Evolutionary conservation across 768 basidiomycete genomes (phyloP).

Genomic region (Tylopilus balloui): DNA sequence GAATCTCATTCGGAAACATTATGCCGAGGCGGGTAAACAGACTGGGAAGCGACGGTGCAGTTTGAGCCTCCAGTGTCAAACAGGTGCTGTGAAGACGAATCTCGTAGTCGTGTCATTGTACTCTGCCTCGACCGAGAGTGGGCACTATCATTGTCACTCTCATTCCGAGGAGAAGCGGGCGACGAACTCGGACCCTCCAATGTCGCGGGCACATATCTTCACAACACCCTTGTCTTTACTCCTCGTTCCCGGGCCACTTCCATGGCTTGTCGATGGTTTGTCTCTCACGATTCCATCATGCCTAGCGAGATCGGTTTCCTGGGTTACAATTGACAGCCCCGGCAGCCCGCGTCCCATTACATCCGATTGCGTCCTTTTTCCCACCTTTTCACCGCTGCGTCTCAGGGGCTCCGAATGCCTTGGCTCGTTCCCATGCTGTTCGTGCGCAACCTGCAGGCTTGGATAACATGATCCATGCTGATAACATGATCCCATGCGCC

Average conservation of each 20-base stretch:
- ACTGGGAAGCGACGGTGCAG: not conserved
- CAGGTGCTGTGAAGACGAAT: not conserved
- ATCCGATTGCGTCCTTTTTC: not conserved
- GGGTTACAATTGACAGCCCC: not conserved
- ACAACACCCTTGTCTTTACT: too few species aligned
- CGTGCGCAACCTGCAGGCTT: too few species aligned
- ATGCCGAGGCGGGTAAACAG: not conserved
- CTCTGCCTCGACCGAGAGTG: not conserved
- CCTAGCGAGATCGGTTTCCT: not conserved
- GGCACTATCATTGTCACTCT: not conserved
- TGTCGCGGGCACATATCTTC: not conserved
- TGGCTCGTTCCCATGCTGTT: too few species aligned
- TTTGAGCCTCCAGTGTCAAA: not conserved
- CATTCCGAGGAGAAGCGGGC: not conserved
- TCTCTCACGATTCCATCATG: too few species aligned
- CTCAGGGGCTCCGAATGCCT: too few species aligned
- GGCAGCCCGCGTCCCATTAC: too few species aligned
- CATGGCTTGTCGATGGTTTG: not conserved
- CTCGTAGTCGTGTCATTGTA: not conserved
- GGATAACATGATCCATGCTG: too few species aligned
- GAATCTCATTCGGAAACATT: constrained; percentile 4
- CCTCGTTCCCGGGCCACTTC: not conserved
- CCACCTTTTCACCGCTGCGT: not conserved
- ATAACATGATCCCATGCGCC: too few species aligned
- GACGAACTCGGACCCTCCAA: not conserved